phyloP scores from a whole-genome alignment of 1,284 basidiomycete genomes.

The Ganoderma sinense region DNA sequence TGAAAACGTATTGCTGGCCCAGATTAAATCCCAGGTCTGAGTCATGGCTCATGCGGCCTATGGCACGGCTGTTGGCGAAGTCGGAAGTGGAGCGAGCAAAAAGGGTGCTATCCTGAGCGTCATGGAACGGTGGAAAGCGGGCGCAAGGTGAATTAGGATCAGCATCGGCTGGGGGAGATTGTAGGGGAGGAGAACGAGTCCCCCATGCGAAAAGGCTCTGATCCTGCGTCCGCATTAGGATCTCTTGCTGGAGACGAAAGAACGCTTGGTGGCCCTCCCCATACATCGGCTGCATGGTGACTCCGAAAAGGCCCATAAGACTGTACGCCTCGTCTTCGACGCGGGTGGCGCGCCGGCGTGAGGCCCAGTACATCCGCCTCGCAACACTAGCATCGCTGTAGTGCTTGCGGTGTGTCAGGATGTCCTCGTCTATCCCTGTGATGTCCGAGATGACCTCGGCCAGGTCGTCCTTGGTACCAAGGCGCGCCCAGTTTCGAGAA shows the following conservation, averaged over 20 bases:
- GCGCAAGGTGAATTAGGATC: background rate
- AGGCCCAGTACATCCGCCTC: constrained; percentile 1
- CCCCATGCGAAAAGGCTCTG: constrained; percentile 2
- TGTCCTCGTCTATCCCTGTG: background rate
- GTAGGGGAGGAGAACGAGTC: background rate
- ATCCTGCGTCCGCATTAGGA: background rate
- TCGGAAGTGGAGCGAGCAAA: background rate
- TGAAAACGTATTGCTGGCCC: background rate
- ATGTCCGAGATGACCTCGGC: background rate
- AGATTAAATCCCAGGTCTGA: background rate
- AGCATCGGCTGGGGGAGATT: background rate
- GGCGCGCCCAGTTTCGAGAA: background rate
- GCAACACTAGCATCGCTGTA: background rate
- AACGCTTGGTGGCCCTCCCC: constrained; percentile 3
- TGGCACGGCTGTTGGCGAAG: background rate
- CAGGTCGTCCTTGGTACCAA: background rate
- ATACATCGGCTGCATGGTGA: background rate
- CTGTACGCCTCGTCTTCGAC: constrained; percentile 5
- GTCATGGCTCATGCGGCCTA: background rate
- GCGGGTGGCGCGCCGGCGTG: background rate
- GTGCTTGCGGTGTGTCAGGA: background rate
- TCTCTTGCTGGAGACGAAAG: constrained; percentile 5
- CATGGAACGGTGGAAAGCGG: background rate
- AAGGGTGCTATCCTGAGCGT: background rate
- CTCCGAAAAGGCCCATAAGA: constrained; percentile 3